Evolutionary conservation across 2,329 filamentous ascomycete species (phyloP).

Genomic region (Phaeosphaeriaceae sp.): DNA sequence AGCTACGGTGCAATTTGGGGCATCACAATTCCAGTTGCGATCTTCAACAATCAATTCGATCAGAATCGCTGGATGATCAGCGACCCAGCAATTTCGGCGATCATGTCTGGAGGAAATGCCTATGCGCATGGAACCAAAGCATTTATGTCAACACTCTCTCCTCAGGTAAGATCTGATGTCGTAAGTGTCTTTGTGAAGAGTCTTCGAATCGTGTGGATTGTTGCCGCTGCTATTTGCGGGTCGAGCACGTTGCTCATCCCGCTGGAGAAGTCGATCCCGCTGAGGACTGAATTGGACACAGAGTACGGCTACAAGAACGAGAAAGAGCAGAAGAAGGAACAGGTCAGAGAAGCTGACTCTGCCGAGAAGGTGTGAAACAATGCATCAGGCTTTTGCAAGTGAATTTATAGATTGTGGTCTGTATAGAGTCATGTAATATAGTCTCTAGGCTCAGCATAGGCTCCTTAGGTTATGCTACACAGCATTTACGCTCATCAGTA

Average conservation of each 20-base stretch:
- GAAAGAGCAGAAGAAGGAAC: background rate
- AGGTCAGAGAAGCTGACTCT: background rate
- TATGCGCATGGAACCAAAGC: slow-evolving; percentile 1
- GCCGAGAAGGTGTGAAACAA: background rate
- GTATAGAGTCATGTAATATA: no score
- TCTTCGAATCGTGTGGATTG: slow-evolving; percentile 1
- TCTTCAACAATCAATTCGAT: slow-evolving; percentile 12
- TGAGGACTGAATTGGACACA: slow-evolving; percentile 9
- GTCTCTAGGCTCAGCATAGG: no score
- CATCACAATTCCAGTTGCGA: background rate
- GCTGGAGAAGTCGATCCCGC: slow-evolving; percentile 7
- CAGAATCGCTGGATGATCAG: background rate
- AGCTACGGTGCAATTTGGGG: background rate
- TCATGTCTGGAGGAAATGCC: slow-evolving; percentile 5
- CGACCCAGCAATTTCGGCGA: background rate
- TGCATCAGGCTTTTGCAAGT: no score
- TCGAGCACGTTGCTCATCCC: slow-evolving; percentile 3
- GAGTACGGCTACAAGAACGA: slow-evolving; percentile 8
- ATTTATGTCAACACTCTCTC: background rate
- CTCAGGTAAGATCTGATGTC: background rate
- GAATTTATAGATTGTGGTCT: no score
- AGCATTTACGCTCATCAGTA: no score
- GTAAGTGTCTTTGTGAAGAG: background rate
- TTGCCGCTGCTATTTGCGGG: slow-evolving; percentile 2
- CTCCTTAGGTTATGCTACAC: no score